These are phyloP conservation scores for Trametes coccinea DNA, from an alignment of 768 basidiomycete genomes.

Conservation along the genomic window DNA sequence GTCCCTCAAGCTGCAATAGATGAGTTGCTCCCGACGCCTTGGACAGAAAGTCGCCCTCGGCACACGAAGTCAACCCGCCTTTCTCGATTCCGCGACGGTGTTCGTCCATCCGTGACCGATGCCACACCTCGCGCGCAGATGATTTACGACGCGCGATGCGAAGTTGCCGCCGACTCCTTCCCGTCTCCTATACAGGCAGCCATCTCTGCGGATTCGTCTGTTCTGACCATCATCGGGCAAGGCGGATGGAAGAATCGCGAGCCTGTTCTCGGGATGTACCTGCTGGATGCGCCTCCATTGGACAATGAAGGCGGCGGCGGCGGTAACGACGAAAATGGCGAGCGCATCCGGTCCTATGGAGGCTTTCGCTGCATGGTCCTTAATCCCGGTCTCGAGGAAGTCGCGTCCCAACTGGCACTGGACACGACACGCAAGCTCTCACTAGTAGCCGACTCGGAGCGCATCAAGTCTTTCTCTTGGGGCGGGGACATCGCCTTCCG, in stretches of 20 bases:
- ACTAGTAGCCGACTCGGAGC: slow-evolving; percentile 35
- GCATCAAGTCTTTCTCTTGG: slow-evolving; percentile 42
- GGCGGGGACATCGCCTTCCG: slow-evolving; percentile 14
- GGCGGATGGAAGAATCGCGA: slow-evolving; percentile 39
- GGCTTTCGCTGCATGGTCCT: slow-evolving; percentile 9
- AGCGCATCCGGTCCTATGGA: not conserved
- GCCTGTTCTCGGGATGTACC: slow-evolving; percentile 31
- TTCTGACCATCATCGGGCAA: slow-evolving; percentile 26
- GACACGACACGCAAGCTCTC: slow-evolving; percentile 29
- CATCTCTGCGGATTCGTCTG: slow-evolving; percentile 29
- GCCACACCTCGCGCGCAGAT: slow-evolving; percentile 29
- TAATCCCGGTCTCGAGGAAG: slow-evolving; percentile 27
- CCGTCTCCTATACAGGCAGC: slow-evolving; percentile 20
- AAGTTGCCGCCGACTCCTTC: slow-evolving; percentile 28
- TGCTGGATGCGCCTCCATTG: slow-evolving; percentile 19
- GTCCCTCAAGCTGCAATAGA: not conserved
- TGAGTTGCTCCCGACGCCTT: not conserved
- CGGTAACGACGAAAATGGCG: not conserved
- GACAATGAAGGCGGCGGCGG: slow-evolving; percentile 1
- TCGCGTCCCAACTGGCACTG: slow-evolving; percentile 22
- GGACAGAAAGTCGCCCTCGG: slow-evolving; percentile 25
- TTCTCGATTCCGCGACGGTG: slow-evolving; percentile 35
- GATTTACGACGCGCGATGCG: slow-evolving; percentile 40
- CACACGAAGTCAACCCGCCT: slow-evolving; percentile 35
- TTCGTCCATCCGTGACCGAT: slow-evolving; percentile 19